A percentile compares a stretch with the other conserved stretches of the same genome.
phyloP scores from a whole-genome alignment of 2,329 filamentous ascomycete species.

The Aspergillus clavatus region DNA sequence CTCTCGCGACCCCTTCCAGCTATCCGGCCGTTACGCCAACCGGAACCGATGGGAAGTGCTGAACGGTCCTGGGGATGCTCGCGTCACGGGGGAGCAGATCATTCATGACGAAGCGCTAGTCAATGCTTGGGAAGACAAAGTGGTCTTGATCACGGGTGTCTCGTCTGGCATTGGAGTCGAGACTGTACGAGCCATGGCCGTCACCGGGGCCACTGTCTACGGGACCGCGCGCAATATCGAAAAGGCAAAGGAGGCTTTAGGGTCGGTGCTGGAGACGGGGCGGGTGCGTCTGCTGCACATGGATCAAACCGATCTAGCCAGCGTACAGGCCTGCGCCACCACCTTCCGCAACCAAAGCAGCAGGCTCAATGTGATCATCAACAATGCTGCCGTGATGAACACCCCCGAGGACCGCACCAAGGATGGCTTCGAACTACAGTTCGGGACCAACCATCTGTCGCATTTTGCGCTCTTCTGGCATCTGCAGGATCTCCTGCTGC shows the following conservation, averaged over 20 bases:
- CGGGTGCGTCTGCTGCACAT: slow-evolving; percentile 15
- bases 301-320: slow-evolving; percentile 11
- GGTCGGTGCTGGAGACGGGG: slow-evolving; percentile 18
- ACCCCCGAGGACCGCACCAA: slow-evolving; percentile 34
- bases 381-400: slow-evolving; percentile 45
- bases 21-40: slow-evolving; percentile 6
- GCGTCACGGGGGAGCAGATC: slow-evolving; percentile 35
- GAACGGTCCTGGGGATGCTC: slow-evolving; percentile 22
- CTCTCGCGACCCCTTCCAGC: slow-evolving; percentile 7
- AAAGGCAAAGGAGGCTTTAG: slow-evolving; percentile 29
- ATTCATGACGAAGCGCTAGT: slow-evolving; percentile 20
- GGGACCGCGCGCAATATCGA: slow-evolving; percentile 32
- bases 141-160: slow-evolving; percentile 12
- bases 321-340: slow-evolving; percentile 11
- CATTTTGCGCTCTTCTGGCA: slow-evolving; percentile 53
- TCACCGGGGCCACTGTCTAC: slow-evolving; percentile 31
- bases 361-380: slow-evolving; percentile 31
- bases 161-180: slow-evolving; percentile 42
- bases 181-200: slow-evolving; percentile 41
- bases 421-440: slow-evolving; percentile 44
- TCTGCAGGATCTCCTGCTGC: slow-evolving; percentile 33
- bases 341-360: slow-evolving; percentile 8
- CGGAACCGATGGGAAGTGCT: slow-evolving; percentile 7
- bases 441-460: slow-evolving; percentile 50
- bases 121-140: slow-evolving; percentile 12